Base-by-base conservation (phyloP, 1,284 basidiomycete species). In the Leccinum fallax region DNA sequence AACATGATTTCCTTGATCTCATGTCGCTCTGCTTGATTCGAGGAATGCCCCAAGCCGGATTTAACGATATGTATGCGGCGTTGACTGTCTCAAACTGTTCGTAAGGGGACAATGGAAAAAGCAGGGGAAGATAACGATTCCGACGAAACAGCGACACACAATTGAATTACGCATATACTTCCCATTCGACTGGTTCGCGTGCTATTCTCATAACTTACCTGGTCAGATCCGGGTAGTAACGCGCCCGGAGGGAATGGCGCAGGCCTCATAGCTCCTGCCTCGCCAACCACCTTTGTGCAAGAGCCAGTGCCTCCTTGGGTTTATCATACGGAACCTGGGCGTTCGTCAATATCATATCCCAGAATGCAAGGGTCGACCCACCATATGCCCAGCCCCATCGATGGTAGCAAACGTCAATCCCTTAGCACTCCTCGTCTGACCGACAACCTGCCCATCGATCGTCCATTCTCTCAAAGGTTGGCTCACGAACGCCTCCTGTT, bases 371-470 rank as follows among this genome's bases (percentile, higher is more conserved):
- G 2, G 40, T 15, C 13, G 4, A 74, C 81, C 30, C 72, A 87
- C 86, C 85, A 89, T 83, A 74, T 89, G 86, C 24, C 88, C 88
- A 43, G 87, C 87, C 10, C 78, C 82, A 53, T 82, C 71, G 11
- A 89, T 71, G 1, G 85, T 86, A 55, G 83, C 84, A 70, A 86
- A 92, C 9, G 87, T 89, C 60, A 93, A 76, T 11, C 83, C 83
- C 2, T 79, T 81, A 10, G 79, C 81, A 58, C 79, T 81, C 70
- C 88, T 85, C 46, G 81, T 86, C 69, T 79, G 69, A 1, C 91
- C 91, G 0, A 80, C 85, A 3, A 69, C 75, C 73, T 71, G 71
- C 9, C 61, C 87, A 72, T 76, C 81, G 57, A 80, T 73, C 1
- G 69, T 73, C 91, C 91, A 92, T 26, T 83, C 82, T 48, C 78